Base-by-base conservation (phyloP, 176 grass and related monocot genomes). In the Aegilops tauschii region DNA sequence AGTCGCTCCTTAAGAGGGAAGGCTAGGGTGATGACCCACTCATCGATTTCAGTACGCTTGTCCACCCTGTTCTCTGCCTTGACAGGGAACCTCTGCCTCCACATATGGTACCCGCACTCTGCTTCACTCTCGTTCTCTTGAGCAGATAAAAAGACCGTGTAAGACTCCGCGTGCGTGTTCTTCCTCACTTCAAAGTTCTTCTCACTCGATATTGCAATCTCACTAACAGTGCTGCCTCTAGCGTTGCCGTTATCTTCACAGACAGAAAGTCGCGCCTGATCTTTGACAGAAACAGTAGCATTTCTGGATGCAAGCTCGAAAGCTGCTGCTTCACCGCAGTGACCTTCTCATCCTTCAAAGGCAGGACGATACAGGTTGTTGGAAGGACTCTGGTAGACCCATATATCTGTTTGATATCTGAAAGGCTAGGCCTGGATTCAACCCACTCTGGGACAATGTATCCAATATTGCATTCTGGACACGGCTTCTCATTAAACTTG, bases 371-470 rank as follows among this genome's bases (percentile, higher is more conserved):
- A 37, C 72, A 84, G 14, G 92, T 97, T 39, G 84, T 84, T 35
- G 95, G 95, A 65, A 97, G 86, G 37, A 14, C 29, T 79, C 92
- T 76, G 16, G 84, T 85, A 39, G 77, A 39, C 12, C 92, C 95
- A 81, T 94, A 92, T 80, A 91, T 39, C 9, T 64, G 31, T 52
- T 81, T 16, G 13, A 97, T 88, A 42, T 94, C 92, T n/a, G 88
- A 73, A 28, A 92, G 9, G 35, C 49, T 92, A 10, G 95, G 88
- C 35, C 65, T 85, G 3, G 82, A 69, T 18, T 94, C 86, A 21
- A 97, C 90, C 95, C 92, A 97, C 49, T 94, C 82, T 23, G 95
- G 95, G 3, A 97, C 95, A 85, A 97, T 92, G 82, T 94, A 97
- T 39, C 95, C 95, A 59, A 97, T 70, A 23, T 83, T 86, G 31